phyloP scores from a whole-genome alignment of 257 asterid species.

The Plantago elongata region DNA sequence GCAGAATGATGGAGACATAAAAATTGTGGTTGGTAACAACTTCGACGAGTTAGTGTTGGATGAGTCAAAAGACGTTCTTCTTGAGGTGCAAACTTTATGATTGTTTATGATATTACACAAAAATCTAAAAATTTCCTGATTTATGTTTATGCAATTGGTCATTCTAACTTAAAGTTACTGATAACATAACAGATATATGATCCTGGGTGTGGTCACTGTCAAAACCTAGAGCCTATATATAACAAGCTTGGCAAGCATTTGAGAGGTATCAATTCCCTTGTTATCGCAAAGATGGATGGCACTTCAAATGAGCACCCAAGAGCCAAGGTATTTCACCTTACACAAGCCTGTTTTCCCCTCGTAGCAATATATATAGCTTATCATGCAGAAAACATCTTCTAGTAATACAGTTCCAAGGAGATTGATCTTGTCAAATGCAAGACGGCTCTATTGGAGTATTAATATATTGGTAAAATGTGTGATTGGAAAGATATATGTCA shows the following conservation, averaged over 20 bases:
- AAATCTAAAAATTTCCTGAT: background rate
- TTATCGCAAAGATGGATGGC: slow-evolving; percentile 97
- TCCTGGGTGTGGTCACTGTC: slow-evolving; percentile 98
- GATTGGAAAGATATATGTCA: too few relatives aligned
- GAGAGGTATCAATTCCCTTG: slow-evolving; percentile 62
- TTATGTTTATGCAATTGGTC: background rate
- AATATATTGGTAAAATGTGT: too few relatives aligned
- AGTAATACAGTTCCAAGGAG: too few relatives aligned
- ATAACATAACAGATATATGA: slow-evolving; percentile 59
- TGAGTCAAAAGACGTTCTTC: slow-evolving; percentile 95
- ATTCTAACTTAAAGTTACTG: slow-evolving; percentile 12
- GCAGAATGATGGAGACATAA: slow-evolving; percentile 90
- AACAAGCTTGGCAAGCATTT: slow-evolving; percentile 79
- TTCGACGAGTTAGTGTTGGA: slow-evolving; percentile 89
- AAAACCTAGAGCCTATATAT: slow-evolving; percentile 80
- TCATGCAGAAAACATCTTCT: background rate
- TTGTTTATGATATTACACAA: too few relatives aligned
- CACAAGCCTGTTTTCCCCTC: background rate
- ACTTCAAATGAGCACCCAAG: slow-evolving; percentile 94
- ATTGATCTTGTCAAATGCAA: background rate
- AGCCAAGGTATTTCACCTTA: slow-evolving; percentile 64
- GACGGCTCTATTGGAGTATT: background rate
- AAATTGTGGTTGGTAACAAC: slow-evolving; percentile 86
- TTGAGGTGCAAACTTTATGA: slow-evolving; percentile 56
- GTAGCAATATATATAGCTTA: background rate